Evolutionary conservation across 1,284 basidiomycete genomes (phyloP), one percentile per base, ranked within the genome.

Genomic region (Pascua guehoae): DNA sequence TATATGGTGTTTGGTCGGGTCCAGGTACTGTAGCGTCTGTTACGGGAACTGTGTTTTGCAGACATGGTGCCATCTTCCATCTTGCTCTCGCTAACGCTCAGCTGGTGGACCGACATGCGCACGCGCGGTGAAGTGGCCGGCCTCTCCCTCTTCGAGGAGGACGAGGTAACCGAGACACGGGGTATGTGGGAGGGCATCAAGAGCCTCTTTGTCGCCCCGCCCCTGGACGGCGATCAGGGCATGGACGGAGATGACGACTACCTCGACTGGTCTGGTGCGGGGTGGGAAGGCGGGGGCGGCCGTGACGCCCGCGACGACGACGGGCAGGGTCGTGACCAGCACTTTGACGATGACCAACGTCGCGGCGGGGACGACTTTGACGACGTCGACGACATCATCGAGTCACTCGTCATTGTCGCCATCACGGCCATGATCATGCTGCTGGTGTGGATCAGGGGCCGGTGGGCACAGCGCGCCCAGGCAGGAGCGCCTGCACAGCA

Each of bases 31-130:
- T 48, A 37, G 43, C n/a, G n/a, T n/a, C n/a, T n/a, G n/a, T n/a
- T n/a, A n/a, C n/a, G n/a, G n/a, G n/a, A n/a, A n/a, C n/a, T n/a
- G n/a, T n/a, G n/a, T n/a, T n/a, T n/a, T n/a, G n/a, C n/a, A n/a
- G n/a, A n/a, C n/a, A n/a, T n/a, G n/a, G n/a, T n/a, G n/a, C 16
- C 14, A 40, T 10, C 14, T 24, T 38, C 24, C 24, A 32, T 32
- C 8, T 43, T 37, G 12, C 14, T 17, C 14, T 43, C 32, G 39
- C 58, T 56, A 42, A 63, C 47, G 24, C 40, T 24, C 44, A 75
- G 74, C 53, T 76, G 75, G 73, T 74, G 70, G 68, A 62, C 63
- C 2, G 72, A 76, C 37, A 48, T 75, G 8, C 56, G 58, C 12
- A 71, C 71, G 17, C 62, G 69, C 10, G 75, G 76, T 2, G 65